Evolutionary conservation across 768 basidiomycete species (phyloP), one percentile per base, ranked within the genome.

Genomic region (Nidula microcarpa): DNA sequence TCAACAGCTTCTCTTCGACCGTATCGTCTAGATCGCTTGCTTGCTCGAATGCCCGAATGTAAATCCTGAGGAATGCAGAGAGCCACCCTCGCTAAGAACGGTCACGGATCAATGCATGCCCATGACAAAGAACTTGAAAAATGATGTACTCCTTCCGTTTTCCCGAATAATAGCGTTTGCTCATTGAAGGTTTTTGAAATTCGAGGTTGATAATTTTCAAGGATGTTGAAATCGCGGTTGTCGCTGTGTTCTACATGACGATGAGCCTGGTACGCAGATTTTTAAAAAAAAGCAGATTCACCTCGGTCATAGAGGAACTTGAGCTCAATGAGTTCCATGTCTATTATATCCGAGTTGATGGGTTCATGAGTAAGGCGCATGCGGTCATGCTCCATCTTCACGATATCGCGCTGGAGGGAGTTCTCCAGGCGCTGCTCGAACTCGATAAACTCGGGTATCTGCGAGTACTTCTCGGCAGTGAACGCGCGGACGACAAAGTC

Each of bases 401-500:
- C 78, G 13, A 89, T 76, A 57, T 94, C 91, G 23, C 91, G 80
- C 65, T 94, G 89, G 7, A 95, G 75, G 4, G 93, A 95, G 65
- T 86, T 88, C 55, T 93, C 89, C 7, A 96, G 71, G 37, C 82
- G 78, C 48, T 88, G 85, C 64, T 94, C 89, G 54, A 95, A 94
- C 5, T 70, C 68, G 52, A 91, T 83, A 62, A 96, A 94, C 62
- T 94, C 89, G 16, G 88, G 85, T 51, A 95, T 88, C 76, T 91
- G 90, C 30, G 89, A 87, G 65, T 93, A 93, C 67, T 89, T 93
- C 68, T 94, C 91, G 9, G 73, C 68, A 9, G 76, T 80, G 65
- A 94, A 92, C 7, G 90, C 90, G 44, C 87, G 82, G 54, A 87
- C 81, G 45, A 94, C 74, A 61, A 86, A 91, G 55, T 94, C 93